Conservation (phyloP, 164 flowering plant species). For the Saururus chinensis region DNA sequence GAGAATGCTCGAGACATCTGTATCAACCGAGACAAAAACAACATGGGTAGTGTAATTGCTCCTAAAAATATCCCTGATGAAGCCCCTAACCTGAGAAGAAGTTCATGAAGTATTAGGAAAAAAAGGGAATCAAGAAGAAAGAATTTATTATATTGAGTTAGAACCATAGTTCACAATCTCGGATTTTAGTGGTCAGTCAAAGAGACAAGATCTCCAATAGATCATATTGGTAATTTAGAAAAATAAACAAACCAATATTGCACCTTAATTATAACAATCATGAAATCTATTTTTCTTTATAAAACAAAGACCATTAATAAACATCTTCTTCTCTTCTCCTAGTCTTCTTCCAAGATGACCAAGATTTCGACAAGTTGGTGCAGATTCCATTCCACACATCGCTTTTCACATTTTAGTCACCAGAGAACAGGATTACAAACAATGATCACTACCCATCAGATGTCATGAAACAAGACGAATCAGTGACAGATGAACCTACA, state of each 20-base stretch:
- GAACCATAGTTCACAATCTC: neutral
- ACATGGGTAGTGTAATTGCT: slow-evolving; percentile 69
- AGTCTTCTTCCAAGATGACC: too few relatives aligned
- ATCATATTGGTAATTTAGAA: neutral
- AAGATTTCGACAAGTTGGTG: too few relatives aligned
- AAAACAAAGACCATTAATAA: too few relatives aligned
- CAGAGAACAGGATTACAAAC: too few relatives aligned
- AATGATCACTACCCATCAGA: too few relatives aligned
- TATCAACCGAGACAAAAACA: slow-evolving; percentile 61
- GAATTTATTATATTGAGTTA: too few relatives aligned
- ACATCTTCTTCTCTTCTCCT: too few relatives aligned
- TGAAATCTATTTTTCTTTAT: neutral
- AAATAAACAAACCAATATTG: neutral
- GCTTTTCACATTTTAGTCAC: too few relatives aligned
- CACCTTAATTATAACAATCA: neutral
- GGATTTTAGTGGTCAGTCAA: neutral
- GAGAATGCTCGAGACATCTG: slow-evolving; percentile 50
- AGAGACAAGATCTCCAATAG: neutral
- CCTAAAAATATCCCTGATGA: slow-evolving; percentile 90
- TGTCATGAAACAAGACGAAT: too few relatives aligned
- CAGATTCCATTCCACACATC: too few relatives aligned
- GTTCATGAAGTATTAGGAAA: neutral
- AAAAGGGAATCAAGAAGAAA: neutral
- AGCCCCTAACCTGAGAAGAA: slow-evolving; percentile 57
- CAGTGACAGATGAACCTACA: too few relatives aligned